Base-by-base conservation (phyloP, 1,284 basidiomycete genomes). In the Dichomitus squalens region DNA sequence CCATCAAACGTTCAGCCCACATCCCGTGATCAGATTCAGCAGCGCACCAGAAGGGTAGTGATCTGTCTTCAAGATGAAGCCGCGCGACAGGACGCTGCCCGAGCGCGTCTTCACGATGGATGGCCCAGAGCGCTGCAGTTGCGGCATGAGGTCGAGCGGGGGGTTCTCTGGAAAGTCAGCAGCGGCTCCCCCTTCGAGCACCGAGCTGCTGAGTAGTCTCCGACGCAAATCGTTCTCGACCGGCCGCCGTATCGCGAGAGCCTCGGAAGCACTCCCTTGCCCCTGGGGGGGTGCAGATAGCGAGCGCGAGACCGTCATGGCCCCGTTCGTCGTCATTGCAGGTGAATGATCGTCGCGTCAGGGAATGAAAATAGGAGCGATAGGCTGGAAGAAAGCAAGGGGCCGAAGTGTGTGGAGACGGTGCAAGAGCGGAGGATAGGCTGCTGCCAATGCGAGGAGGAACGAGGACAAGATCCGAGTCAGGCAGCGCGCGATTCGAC, bases 41-140 rank as follows among this genome's bases (percentile, higher is more conserved):
- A 86, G n/a, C 53, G 47, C 53, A 60, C 91, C 90, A 63, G 90
- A 91, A 34, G 94, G 93, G 73, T 95, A 95, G 70, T 93, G 85
- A 73, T 96, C 93, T 20, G 95, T 96, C 79, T 98, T 98, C 64
- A 98, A 77, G 58, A 98, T 95, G 70, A 95, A 93, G 0, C 92
- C 95, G 67, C 96, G 78, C 16, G 89, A 91, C 18, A 98, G 78
- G 9, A 98, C 95, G 65, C 92, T 95, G 25, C 95, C 95, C 2
- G 83, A 80, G 50, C 95, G 81, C 12, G 91, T 90, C 75, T 96
- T 96, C 57, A 98, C 95, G 18, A 96, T 84, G 1, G 86, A 85
- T 0, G 85, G 77, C 49, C 81, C 87, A 35, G 87, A 85, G 16
- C 82, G 82, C 61, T 85, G 80, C 4, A 91, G 76, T 59, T 79